Percentiles rank a stretch among this genome's conserved stretches.
Evolutionary conservation across 495 filamentous ascomycete genomes (phyloP).

Genomic region (Ascodesmis nigricans): DNA sequence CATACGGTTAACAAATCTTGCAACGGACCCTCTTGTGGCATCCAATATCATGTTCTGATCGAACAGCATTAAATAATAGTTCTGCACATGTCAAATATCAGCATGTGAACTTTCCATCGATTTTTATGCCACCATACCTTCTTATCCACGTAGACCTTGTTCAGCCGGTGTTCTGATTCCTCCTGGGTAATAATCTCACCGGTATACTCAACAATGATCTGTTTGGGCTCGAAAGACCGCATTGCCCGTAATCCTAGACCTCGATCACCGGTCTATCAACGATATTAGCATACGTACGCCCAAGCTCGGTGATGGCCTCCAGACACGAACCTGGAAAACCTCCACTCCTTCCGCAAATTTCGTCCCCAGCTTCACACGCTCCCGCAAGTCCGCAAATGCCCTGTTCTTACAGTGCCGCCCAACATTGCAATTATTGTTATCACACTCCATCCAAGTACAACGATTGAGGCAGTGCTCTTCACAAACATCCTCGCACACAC

Average conservation of each 20-base stretch:
- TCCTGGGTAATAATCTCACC: slow-evolving; percentile 90
- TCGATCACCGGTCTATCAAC: slow-evolving; percentile 50
- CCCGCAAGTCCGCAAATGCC: slow-evolving; percentile 56
- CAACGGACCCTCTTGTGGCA: slow-evolving; percentile 83
- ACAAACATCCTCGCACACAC: slow-evolving; percentile 61
- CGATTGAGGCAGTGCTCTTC: slow-evolving; percentile 79
- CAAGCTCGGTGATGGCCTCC: neutral
- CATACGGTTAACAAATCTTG: slow-evolving; percentile 75
- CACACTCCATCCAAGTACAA: slow-evolving; percentile 93
- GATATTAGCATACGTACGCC: slow-evolving; percentile 1
- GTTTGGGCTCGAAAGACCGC: slow-evolving; percentile 63
- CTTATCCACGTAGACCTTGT: slow-evolving; percentile 72
- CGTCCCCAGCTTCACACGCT: slow-evolving; percentile 51
- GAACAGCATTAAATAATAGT: slow-evolving; percentile 97
- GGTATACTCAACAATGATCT: slow-evolving; percentile 95
- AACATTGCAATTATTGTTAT: slow-evolving; percentile 66
- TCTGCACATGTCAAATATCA: slow-evolving; percentile 21
- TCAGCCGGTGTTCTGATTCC: slow-evolving; percentile 85
- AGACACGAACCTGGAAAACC: slow-evolving; percentile 33
- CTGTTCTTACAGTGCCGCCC: slow-evolving; percentile 62
- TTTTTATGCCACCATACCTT: slow-evolving; percentile 34
- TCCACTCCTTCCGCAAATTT: slow-evolving; percentile 84
- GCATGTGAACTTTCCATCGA: neutral
- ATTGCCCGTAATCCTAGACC: slow-evolving; percentile 84
- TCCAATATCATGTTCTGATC: slow-evolving; percentile 98